phyloP scores from a whole-genome alignment of 257 asterid genomes.

The Solanum arcanum region DNA sequence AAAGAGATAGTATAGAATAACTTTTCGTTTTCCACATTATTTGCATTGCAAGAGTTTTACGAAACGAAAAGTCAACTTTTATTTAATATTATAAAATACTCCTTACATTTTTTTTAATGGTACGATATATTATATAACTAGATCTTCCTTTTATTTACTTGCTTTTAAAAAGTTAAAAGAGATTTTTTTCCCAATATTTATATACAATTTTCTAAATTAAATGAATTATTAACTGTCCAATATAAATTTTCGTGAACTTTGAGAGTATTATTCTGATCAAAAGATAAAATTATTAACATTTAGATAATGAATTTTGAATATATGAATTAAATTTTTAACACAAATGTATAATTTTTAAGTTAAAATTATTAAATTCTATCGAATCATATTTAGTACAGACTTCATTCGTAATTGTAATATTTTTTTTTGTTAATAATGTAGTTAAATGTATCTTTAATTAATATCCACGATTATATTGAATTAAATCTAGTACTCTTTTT shows the following conservation, averaged over 20 bases:
- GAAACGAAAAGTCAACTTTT: neutral
- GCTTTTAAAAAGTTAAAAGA: neutral
- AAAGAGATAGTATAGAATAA: neutral
- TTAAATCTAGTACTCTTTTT: too few relatives aligned
- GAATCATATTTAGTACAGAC: fast-evolving
- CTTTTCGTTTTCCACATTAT: neutral
- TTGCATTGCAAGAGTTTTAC: neutral
- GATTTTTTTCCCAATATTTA: too few relatives aligned
- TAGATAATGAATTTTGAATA: neutral
- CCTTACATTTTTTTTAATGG: neutral
- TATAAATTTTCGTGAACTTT: too few relatives aligned
- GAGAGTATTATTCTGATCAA: neutral
- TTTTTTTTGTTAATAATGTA: too few relatives aligned
- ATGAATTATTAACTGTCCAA: too few relatives aligned
- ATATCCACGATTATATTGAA: neutral
- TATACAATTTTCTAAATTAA: too few relatives aligned
- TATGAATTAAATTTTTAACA: too few relatives aligned
- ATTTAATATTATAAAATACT: neutral
- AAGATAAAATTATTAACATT: too few relatives aligned
- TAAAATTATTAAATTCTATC: neutral
- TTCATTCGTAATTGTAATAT: fast-evolving
- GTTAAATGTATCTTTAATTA: fast-evolving
- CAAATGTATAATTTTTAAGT: too few relatives aligned
- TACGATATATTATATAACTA: neutral
- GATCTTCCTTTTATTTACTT: neutral